These are phyloP conservation scores for Mycena citricolor DNA, from an alignment of 1,284 basidiomycete species.

Conservation along the genomic window DNA sequence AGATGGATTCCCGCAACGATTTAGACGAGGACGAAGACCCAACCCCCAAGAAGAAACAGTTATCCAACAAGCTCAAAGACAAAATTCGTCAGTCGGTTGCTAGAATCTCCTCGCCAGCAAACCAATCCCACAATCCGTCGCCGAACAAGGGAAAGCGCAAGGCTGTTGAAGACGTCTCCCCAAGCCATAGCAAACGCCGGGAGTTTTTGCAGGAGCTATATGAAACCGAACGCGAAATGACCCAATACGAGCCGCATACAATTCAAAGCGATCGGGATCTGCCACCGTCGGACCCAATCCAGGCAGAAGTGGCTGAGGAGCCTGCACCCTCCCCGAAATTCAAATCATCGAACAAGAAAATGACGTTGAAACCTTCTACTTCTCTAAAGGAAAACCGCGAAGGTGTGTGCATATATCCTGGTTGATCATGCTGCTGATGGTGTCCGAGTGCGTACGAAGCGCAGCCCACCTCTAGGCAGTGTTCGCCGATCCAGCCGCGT, in stretches of 20 bases:
- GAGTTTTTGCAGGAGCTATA: slow-evolving; percentile 41
- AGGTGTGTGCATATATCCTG: slow-evolving; percentile 21
- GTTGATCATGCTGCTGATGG: slow-evolving; percentile 13
- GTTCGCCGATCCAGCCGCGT: slow-evolving; percentile 75
- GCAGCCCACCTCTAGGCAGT: slow-evolving; percentile 24
- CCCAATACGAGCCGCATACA: too few species aligned
- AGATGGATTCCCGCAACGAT: slow-evolving; percentile 35
- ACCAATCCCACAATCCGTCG: slow-evolving; percentile 1
- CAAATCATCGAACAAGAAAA: slow-evolving; percentile 17
- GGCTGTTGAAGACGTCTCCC: slow-evolving; percentile 1
- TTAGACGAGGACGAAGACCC: slow-evolving; percentile 35
- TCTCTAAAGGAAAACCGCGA: slow-evolving; percentile 42
- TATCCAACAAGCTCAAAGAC: too few species aligned
- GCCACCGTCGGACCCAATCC: slow-evolving; percentile 28
- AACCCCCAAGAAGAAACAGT: too few species aligned
- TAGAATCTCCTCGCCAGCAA: too few species aligned
- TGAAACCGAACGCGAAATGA: slow-evolving; percentile 57
- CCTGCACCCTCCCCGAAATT: slow-evolving; percentile 1
- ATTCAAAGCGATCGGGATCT: too few species aligned
- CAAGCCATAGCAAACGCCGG: too few species aligned
- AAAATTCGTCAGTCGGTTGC: too few species aligned
- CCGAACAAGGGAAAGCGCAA: slow-evolving; percentile 13
- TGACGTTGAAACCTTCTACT: slow-evolving; percentile 38
- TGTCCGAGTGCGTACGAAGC: too few species aligned
- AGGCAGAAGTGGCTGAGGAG: slow-evolving; percentile 27